Percentiles rank a stretch among this genome's conserved stretches.
These are phyloP conservation scores for Claviceps purpurea DNA, from an alignment of 2,329 filamentous ascomycete genomes.

Conservation along the genomic window DNA sequence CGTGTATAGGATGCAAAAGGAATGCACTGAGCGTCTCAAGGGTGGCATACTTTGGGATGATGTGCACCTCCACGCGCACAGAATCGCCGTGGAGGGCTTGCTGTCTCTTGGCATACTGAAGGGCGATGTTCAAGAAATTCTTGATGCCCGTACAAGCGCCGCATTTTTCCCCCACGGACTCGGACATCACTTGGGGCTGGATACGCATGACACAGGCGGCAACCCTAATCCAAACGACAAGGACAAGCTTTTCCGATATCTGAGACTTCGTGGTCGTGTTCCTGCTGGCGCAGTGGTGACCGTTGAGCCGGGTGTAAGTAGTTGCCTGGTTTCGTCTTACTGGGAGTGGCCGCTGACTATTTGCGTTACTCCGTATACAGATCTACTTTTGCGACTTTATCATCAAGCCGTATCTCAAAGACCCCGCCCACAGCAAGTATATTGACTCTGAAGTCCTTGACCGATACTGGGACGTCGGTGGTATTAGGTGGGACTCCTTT, in stretches of 20 bases:
- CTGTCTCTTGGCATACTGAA: conserved; percentile 62
- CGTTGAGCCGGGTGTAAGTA: conserved; percentile 75
- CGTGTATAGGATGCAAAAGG: conserved; percentile 75
- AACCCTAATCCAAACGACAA: conserved; percentile 65
- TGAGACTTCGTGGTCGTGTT: conserved; percentile 63
- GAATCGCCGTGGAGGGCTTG: conserved; percentile 69
- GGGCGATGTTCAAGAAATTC: conserved; percentile 55
- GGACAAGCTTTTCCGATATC: conserved; percentile 76
- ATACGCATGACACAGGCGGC: conserved; percentile 79
- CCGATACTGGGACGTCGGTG: conserved; percentile 71
- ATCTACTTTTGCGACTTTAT: conserved; percentile 90
- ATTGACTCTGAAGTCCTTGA: conserved; percentile 64
- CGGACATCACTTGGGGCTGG: conserved; percentile 83
- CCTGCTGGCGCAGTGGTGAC: conserved; percentile 78
- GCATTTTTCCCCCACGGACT: conserved; percentile 89
- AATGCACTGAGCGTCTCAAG: conserved; percentile 60
- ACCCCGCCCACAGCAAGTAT: conserved; percentile 58
- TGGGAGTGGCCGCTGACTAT: conserved; percentile 2
- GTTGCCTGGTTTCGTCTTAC: background rate
- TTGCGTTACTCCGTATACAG: conserved; percentile 21
- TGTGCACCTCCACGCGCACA: conserved; percentile 67
- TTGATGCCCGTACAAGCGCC: conserved; percentile 64
- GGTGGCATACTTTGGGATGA: conserved; percentile 69
- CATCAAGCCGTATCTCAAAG: conserved; percentile 63
- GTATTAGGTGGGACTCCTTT: conserved; percentile 41